These are phyloP conservation scores for Candolleomyces efflorescens DNA, from an alignment of 768 basidiomycete species.

Conservation along the genomic window DNA sequence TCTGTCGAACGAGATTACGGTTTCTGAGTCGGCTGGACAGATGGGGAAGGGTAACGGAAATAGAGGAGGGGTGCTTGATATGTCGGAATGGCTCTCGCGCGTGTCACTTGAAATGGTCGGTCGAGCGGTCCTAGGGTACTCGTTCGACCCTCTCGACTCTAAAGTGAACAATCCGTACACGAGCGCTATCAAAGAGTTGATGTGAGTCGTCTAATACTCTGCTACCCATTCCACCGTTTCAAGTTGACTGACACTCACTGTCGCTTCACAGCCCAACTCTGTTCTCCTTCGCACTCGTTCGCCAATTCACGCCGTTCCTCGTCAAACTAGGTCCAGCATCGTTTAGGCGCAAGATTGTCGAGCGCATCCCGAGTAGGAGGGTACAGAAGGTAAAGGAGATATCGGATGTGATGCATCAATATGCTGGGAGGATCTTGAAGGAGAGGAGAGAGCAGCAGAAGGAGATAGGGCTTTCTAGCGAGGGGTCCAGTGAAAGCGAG, in stretches of 20 bases:
- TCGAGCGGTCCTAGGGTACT: slow-evolving; percentile 40
- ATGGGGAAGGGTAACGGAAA: background rate
- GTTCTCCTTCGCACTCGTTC: slow-evolving; percentile 39
- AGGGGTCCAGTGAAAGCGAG: slow-evolving; percentile 18
- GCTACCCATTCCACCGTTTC: too few relatives aligned
- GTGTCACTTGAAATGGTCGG: slow-evolving; percentile 42
- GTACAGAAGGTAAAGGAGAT: slow-evolving; percentile 41
- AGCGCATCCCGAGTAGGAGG: slow-evolving; percentile 31
- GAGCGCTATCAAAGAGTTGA: slow-evolving; percentile 39
- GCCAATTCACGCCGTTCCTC: slow-evolving; percentile 43
- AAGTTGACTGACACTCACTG: background rate
- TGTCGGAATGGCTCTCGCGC: slow-evolving; percentile 44
- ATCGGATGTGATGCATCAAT: slow-evolving; percentile 45
- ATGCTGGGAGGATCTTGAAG: slow-evolving; percentile 35
- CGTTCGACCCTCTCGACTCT: slow-evolving; percentile 43
- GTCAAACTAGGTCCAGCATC: slow-evolving; percentile 35
- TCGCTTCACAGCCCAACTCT: slow-evolving; percentile 35
- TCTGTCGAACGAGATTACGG: slow-evolving; percentile 20
- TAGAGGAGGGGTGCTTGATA: slow-evolving; percentile 29
- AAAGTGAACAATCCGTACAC: slow-evolving; percentile 40
- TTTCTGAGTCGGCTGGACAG: background rate
- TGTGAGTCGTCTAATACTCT: slow-evolving; percentile 34
- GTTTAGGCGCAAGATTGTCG: slow-evolving; percentile 40
- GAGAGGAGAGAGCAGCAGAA: slow-evolving; percentile 27
- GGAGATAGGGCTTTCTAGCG: slow-evolving; percentile 2